phyloP scores from a whole-genome alignment of 371 early-diverging fungal species.

The Mortierella sp. region DNA sequence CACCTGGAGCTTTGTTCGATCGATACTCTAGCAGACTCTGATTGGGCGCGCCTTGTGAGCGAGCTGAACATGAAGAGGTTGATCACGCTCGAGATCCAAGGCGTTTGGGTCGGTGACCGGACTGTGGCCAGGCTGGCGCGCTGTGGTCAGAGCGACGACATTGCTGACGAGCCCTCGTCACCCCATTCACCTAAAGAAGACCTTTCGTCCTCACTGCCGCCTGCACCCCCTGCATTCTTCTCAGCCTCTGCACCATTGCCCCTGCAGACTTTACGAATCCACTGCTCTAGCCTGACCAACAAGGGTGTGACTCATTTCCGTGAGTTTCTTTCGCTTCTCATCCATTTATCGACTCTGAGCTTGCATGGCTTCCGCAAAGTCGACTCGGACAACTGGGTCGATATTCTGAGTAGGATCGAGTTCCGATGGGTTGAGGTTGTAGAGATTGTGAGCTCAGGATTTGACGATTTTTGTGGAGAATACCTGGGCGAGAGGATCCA shows the following conservation, averaged over 20 bases:
- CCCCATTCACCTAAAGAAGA: constrained; percentile 20
- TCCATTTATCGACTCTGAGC: constrained; percentile 35
- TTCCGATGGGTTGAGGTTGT: constrained; percentile 48
- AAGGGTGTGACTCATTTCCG: constrained; percentile 26
- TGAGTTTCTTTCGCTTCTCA: constrained; percentile 33
- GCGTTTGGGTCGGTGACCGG: constrained; percentile 39
- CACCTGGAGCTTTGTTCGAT: constrained; percentile 51
- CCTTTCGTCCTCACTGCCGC: constrained; percentile 20
- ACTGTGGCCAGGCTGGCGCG: constrained; percentile 34
- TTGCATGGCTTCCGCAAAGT: constrained; percentile 50
- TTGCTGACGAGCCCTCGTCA: constrained; percentile 14
- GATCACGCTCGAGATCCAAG: constrained; percentile 46
- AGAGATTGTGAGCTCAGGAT: constrained; percentile 45
- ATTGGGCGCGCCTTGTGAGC: constrained; percentile 40
- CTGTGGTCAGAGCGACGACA: background rate
- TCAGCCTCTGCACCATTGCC: constrained; percentile 25
- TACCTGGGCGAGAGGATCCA: constrained; percentile 34
- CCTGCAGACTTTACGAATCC: constrained; percentile 36
- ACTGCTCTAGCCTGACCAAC: constrained; percentile 29
- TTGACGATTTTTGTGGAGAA: constrained; percentile 38
- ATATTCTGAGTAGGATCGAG: constrained; percentile 32
- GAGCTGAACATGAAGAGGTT: constrained; percentile 23
- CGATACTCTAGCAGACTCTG: constrained; percentile 39
- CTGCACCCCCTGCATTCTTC: constrained; percentile 23
- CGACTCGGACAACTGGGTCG: constrained; percentile 32